Base-by-base conservation (phyloP, 116 monocot species). In the Dioscorea cayenensis region DNA sequence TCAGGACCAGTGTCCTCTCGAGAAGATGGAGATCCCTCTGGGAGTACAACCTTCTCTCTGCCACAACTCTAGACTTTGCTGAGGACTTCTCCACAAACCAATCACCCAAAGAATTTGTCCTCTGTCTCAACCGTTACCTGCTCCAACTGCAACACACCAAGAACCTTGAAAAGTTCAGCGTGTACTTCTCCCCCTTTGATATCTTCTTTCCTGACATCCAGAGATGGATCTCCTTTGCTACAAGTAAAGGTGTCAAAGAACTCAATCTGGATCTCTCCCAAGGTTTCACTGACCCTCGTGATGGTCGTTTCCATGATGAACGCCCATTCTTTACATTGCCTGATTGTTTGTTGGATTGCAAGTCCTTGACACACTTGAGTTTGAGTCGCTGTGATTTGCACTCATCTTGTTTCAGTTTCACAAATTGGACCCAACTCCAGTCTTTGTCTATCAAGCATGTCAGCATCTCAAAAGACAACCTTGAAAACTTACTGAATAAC, bases 121-220 rank as follows among this genome's bases (percentile, higher is more conserved):
- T 43, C 14, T 70, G 35, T 28, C 51, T 84, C 60, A 73, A 79
- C 23, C 55, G 76, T 14, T 84, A 79, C 76, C 69, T 83, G 11
- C 61, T 62, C 25, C 62, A 49, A 14, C 60, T 77, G 3, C 65
- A 79, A 14, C 37, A 13, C 14, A 70, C 28, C 36, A 61, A 73
- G 38, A 76, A 76, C 21, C 72, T 83, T 17, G 60, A 76, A 19
- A 83, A 67, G 32, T 76, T 83, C 51, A 51, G 51, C 1, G 58
- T 83, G 64, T 69, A 73, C 65, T 76, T 83, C 76, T 79, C 38
- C 68, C 83, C 83, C 4, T 83, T 79, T 69, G 58, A 79, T 68
- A 8, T 76, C 11, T 76, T 72, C 69, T 49, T 76, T 12, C 62
- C 28, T 12, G 72, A 76, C 36, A 49, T 83, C 6, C 67, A 72